phyloP scores from a whole-genome alignment of 306 rosid genomes.

The Dicorynia guianensis region DNA sequence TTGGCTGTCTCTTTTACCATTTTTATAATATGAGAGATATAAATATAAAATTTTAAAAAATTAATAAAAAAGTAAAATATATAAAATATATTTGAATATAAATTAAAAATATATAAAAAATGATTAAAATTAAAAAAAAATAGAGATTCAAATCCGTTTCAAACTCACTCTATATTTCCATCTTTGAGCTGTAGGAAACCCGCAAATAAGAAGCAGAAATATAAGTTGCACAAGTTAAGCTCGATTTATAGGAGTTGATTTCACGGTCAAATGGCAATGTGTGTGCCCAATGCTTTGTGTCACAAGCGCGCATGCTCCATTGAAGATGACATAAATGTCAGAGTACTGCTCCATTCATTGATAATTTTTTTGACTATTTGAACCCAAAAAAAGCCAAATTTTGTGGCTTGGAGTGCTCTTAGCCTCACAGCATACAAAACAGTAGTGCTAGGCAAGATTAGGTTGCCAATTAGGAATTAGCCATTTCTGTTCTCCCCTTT shows the following conservation, averaged over 20 bases:
- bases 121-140: no score
- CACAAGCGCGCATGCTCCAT: slow-evolving; percentile 56
- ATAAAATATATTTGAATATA: no score
- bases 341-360: slow-evolving; percentile 39
- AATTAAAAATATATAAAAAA: no score
- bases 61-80: no score
- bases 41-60: no score
- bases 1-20: not conserved
- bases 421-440: slow-evolving; percentile 18
- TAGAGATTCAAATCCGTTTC: not conserved
- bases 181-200: not conserved
- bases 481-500: not conserved
- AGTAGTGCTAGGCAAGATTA: not conserved
- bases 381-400: slow-evolving; percentile 36
- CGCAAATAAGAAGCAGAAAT: not conserved
- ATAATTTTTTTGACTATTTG: slow-evolving; percentile 49
- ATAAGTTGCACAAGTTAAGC: not conserved
- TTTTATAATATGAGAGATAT: no score
- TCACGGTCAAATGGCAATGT: slow-evolving; percentile 13
- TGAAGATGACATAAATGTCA: slow-evolving; percentile 58
- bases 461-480: slow-evolving; percentile 20
- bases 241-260: not conserved
- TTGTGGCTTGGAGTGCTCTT: slow-evolving; percentile 33
- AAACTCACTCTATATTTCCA: not conserved
- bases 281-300: slow-evolving; percentile 39